A percentile compares a stretch with the other conserved stretches of the same genome.
Evolutionary conservation across 1,284 basidiomycete genomes (phyloP).

Genomic region (Pseudozyma thailandica): DNA sequence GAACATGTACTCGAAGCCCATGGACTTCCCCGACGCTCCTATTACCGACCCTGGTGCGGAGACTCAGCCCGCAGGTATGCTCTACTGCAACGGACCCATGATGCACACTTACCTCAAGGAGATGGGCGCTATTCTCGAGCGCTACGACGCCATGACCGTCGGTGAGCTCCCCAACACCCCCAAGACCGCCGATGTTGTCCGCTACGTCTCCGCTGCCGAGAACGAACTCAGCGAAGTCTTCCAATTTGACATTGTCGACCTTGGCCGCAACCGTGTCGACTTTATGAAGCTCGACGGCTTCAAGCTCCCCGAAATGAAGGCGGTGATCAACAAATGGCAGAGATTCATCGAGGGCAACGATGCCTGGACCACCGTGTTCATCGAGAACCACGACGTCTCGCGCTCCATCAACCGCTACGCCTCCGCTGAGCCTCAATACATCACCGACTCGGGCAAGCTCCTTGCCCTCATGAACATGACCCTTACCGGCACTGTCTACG

Average conservation of each 20-base stretch:
- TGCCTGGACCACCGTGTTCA: slow-evolving; percentile 55
- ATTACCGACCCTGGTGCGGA: slow-evolving; percentile 72
- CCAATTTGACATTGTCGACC: slow-evolving; percentile 75
- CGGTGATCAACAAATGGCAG: slow-evolving; percentile 75
- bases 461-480: slow-evolving; percentile 75
- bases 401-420: slow-evolving; percentile 75
- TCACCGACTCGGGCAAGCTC: slow-evolving; percentile 75
- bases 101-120: slow-evolving; percentile 78
- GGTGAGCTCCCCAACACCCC: slow-evolving; percentile 72
- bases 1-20: slow-evolving; percentile 63
- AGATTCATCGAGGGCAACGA: slow-evolving; percentile 48
- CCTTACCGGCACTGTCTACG: slow-evolving; percentile 76
- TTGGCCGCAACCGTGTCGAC: slow-evolving; percentile 68
- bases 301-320: slow-evolving; percentile 74
- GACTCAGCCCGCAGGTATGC: slow-evolving; percentile 74
- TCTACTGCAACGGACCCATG: slow-evolving; percentile 58
- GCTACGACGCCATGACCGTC: slow-evolving; percentile 74
- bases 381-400: slow-evolving; percentile 77
- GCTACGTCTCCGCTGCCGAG: slow-evolving; percentile 75
- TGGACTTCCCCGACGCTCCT: slow-evolving; percentile 65
- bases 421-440: slow-evolving; percentile 74
- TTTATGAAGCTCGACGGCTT: slow-evolving; percentile 72
- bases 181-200: slow-evolving; percentile 71
- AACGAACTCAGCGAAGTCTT: slow-evolving; percentile 75
- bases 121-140: slow-evolving; percentile 71